A percentile compares a stretch with the other conserved stretches of the same genome.
Conservation (phyloP, 2,329 filamentous ascomycete genomes). For the Colletotrichum simmondsii region DNA sequence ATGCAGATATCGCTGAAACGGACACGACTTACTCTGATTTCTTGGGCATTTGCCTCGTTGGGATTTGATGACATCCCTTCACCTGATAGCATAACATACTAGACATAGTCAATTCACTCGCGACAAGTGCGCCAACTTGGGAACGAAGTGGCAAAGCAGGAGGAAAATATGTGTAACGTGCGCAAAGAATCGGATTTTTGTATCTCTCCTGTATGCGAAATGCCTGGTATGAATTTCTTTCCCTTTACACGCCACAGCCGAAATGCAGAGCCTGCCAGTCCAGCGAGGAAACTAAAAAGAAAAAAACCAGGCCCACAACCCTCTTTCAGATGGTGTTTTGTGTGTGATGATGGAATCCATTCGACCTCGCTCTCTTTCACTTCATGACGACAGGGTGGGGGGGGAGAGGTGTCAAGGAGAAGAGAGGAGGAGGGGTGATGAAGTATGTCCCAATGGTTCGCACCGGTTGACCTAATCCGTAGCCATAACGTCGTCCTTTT, state of each 20-base stretch:
- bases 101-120: neutral
- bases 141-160: neutral
- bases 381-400: neutral
- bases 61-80: too few relatives aligned
- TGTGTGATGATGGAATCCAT: neutral
- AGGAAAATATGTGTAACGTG: slow-evolving; percentile 17
- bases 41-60: too few relatives aligned
- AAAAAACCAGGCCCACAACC: slow-evolving; percentile 38
- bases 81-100: too few relatives aligned
- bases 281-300: slow-evolving; percentile 47
- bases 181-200: slow-evolving; percentile 43
- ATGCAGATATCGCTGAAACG: too few relatives aligned
- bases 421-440: slow-evolving; percentile 11
- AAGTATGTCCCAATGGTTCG: slow-evolving; percentile 30
- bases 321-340: slow-evolving; percentile 16
- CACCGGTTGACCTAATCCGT: slow-evolving; percentile 36
- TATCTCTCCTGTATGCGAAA: slow-evolving; percentile 58
- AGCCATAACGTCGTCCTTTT: slow-evolving; percentile 36
- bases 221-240: slow-evolving; percentile 57
- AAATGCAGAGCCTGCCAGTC: slow-evolving; percentile 63
- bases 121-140: neutral
- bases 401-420: slow-evolving; percentile 3
- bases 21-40: too few relatives aligned
- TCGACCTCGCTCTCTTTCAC: neutral
- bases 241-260: slow-evolving; percentile 64